Conservation (phyloP, 2,329 filamentous ascomycete genomes). For the Penicillium sp. region DNA sequence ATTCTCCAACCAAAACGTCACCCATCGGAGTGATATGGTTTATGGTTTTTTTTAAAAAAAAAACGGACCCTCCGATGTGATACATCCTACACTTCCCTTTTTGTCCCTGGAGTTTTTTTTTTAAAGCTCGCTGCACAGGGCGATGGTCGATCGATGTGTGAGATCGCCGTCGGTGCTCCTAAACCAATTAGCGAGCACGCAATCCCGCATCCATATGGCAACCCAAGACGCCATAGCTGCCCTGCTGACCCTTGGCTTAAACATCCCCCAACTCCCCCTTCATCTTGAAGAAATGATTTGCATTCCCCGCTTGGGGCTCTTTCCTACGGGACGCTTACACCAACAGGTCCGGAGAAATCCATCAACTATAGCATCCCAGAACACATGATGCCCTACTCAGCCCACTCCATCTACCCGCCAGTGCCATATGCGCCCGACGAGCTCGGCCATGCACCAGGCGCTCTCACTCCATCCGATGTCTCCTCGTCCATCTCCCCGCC, state of each 20-base stretch:
- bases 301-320: slow-evolving; percentile 17
- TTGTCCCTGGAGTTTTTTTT: not conserved
- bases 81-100: not conserved
- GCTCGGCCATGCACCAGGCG: slow-evolving; percentile 35
- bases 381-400: slow-evolving; percentile 41
- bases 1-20: not conserved
- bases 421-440: slow-evolving; percentile 42
- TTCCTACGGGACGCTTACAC: slow-evolving; percentile 26
- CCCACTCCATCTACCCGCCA: slow-evolving; percentile 41
- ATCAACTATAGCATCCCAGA: slow-evolving; percentile 42
- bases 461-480: slow-evolving; percentile 44
- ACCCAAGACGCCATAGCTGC: slow-evolving; percentile 24
- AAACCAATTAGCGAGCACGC: slow-evolving; percentile 34
- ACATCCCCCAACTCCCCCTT: slow-evolving; percentile 13
- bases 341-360: slow-evolving; percentile 33
- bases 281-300: slow-evolving; percentile 19
- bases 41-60: not conserved
- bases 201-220: slow-evolving; percentile 38
- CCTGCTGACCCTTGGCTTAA: slow-evolving; percentile 18
- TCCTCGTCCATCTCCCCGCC: slow-evolving; percentile 45
- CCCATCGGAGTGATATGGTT: not conserved
- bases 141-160: slow-evolving; percentile 6
- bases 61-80: not conserved
- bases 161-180: slow-evolving; percentile 21
- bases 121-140: not conserved